A percentile compares a stretch with the other conserved stretches of the same genome.
Evolutionary conservation across 371 early-diverging fungal species (phyloP).

Genomic region (Umbelopsis sp.): DNA sequence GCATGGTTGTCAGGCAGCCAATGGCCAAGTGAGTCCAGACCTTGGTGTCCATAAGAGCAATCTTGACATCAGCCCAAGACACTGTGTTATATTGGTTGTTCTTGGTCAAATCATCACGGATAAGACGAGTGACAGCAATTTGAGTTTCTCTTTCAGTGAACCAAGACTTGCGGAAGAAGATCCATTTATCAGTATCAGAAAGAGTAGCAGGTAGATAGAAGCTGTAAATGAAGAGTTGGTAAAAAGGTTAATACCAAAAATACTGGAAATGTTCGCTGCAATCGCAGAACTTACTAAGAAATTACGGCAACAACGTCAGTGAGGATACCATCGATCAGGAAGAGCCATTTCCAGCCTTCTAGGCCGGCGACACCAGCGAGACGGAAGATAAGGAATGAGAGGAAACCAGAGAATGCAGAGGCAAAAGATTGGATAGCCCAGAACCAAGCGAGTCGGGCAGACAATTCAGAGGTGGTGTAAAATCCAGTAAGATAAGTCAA

Average conservation of each 20-base stretch:
- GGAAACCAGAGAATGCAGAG: conserved; percentile 47
- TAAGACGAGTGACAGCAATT: conserved; percentile 41
- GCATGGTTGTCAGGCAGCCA: conserved; percentile 45
- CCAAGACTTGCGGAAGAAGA: conserved; percentile 33
- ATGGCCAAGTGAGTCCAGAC: conserved; percentile 50
- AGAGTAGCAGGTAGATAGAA: conserved; percentile 44
- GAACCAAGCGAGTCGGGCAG: conserved; percentile 46
- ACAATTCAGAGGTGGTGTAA: conserved; percentile 51
- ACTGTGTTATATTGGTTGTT: conserved; percentile 34
- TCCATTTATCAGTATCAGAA: conserved; percentile 27
- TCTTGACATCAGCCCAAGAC: conserved; percentile 32
- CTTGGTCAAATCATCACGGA: conserved; percentile 46
- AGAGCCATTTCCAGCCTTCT: conserved; percentile 50
- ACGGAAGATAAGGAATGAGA: conserved; percentile 46
- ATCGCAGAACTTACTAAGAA: conserved; percentile 26
- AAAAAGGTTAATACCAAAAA: no score
- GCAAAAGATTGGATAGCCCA: conserved; percentile 52
- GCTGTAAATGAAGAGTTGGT: not conserved
- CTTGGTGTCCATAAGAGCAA: conserved; percentile 39
- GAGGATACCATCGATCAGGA: conserved; percentile 39
- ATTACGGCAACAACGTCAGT: conserved; percentile 36
- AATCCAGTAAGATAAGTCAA: conserved; percentile 47
- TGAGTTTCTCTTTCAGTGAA: conserved; percentile 38
- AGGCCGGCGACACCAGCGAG: conserved; percentile 46
- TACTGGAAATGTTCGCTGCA: not conserved